A percentile compares a stretch with the other conserved stretches of the same genome.
Conservation (phyloP, 306 rosid species). For the Cicer bijugum region DNA sequence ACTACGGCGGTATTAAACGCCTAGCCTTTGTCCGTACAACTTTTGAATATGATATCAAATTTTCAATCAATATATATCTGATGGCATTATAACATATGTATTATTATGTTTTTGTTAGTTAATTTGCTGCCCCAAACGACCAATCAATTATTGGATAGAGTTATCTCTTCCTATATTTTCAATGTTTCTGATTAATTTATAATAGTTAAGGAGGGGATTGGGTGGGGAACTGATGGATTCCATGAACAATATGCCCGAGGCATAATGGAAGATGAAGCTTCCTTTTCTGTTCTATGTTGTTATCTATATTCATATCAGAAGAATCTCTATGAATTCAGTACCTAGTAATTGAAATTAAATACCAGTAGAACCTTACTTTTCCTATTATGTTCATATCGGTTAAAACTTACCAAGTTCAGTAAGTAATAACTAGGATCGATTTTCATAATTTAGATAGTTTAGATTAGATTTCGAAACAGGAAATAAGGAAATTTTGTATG, state of each 20-base stretch:
- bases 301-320: neutral
- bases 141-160: constrained; percentile 17
- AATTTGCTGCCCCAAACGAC: constrained; percentile 15
- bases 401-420: neutral
- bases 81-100: neutral
- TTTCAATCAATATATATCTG: constrained; percentile 3
- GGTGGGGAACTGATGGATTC: neutral
- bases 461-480: neutral
- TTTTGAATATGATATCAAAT: constrained; percentile 10
- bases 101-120: neutral
- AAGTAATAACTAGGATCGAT: neutral
- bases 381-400: neutral
- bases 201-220: neutral
- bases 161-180: neutral
- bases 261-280: constrained; percentile 22
- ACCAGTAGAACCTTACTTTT: neutral
- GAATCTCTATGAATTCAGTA: neutral
- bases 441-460: constrained; percentile 4
- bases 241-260: neutral
- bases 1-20: neutral
- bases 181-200: neutral
- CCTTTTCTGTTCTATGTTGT: constrained; percentile 13
- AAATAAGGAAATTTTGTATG: neutral
- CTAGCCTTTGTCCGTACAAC: neutral
- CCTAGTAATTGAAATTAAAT: constrained; percentile 2